Evolutionary conservation across 1,139 yeast genomes (phyloP), one percentile per base, ranked within the genome.

Genomic region (Debaryomyces subglobosus): DNA sequence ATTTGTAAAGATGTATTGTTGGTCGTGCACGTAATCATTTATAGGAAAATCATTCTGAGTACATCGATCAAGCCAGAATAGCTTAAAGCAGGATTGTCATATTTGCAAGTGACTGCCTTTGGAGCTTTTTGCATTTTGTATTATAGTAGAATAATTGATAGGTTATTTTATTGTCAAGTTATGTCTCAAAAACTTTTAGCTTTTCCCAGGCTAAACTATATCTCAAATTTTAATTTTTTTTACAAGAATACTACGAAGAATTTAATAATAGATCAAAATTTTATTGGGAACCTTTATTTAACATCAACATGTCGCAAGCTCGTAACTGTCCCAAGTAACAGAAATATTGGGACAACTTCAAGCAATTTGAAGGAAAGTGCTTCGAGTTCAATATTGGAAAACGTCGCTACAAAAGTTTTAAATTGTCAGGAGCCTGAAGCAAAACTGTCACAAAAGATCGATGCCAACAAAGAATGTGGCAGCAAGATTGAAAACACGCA

Each of bases 381-480:
- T 24, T 18, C 51, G 0, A 51, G 43, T 40, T 52, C 59, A 15
- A 49, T 60, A 23, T 53, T 67, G 13, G 64, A 62, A 36, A 59
- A 65, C 47, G 74, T 68, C 8, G 72, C 74, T 9, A 55, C 71
- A 4, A 71, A 69, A 49, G 72, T 73, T 2, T 62, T 74, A 42
- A 67, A 65, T 16, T 74, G 78, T 54, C 78, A 73, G 52, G 78
- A 72, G 10, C 61, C 69, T 1, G 71, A 64, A 23, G 64, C 69
- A 2, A 53, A 56, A 18, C 64, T 55, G 61, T 59, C 69, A 2
- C 70, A 64, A 45, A 57, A 59, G 29, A 44, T 51, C 32, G 49
- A 49, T 20, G 30, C 33, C 23, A 13, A 30, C 9, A 21, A 39
- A 5, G 42, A 30, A n/a, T 34, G 21, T 7, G 12, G 13, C 10